phyloP scores from a whole-genome alignment of 805 yeast genomes.

The Kluyveromyces lactis region DNA sequence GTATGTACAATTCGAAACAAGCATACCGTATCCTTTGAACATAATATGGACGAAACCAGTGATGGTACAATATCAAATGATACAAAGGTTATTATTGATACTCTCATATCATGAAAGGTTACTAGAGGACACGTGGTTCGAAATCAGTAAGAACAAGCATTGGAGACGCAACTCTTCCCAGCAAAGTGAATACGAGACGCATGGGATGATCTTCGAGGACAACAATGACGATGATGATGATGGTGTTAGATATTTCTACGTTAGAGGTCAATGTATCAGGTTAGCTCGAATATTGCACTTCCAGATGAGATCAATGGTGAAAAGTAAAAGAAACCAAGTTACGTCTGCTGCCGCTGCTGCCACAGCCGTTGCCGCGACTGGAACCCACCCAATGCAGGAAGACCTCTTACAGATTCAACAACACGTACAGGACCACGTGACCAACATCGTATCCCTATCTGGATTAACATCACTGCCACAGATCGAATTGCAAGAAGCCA shows the following conservation, averaged over 20 bases:
- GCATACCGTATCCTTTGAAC: constrained; percentile 84
- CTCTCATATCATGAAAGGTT: constrained; percentile 54
- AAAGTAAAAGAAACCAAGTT: background rate
- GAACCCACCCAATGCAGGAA: background rate
- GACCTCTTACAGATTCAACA: background rate
- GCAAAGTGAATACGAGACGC: too few species aligned
- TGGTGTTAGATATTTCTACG: background rate
- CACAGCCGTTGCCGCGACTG: background rate
- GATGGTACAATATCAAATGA: constrained; percentile 67
- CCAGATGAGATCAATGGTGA: background rate
- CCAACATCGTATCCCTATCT: background rate
- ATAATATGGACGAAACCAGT: constrained; percentile 63
- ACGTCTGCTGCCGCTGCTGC: background rate
- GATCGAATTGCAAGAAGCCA: background rate
- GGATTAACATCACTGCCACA: background rate
- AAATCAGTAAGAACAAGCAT: constrained; percentile 32
- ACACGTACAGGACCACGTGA: constrained; percentile 1
- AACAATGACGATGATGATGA: background rate
- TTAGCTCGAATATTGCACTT: constrained; percentile 21
- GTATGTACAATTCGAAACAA: constrained; percentile 45
- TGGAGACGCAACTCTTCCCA: background rate
- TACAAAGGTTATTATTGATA: constrained; percentile 62
- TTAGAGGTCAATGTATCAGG: background rate
- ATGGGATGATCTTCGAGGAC: too few species aligned
- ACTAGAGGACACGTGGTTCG: constrained; percentile 64